phyloP scores from a whole-genome alignment of 2,329 filamentous ascomycete species.

The Trichothecium sympodiale region DNA sequence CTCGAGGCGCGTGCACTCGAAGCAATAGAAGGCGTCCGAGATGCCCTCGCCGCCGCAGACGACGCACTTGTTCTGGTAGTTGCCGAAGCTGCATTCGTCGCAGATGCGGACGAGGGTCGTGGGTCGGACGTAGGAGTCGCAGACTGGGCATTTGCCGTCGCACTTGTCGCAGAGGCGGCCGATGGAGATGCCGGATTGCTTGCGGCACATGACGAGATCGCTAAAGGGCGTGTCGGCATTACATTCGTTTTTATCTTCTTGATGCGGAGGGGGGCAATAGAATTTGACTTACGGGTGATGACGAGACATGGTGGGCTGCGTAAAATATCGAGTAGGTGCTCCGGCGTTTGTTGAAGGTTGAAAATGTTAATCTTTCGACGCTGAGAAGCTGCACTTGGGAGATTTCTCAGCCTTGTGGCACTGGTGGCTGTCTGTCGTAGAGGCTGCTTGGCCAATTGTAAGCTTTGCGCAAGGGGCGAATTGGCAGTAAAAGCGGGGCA shows the following conservation, averaged over 20 bases:
- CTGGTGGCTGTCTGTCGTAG: constrained; percentile 9
- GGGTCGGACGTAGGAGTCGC: constrained; percentile 96
- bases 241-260: neutral
- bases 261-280: neutral
- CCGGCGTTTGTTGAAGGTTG: too few species aligned
- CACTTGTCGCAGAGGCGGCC: constrained; percentile 99
- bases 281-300: constrained; percentile 67
- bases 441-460: constrained; percentile 11
- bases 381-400: constrained; percentile 11
- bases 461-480: neutral
- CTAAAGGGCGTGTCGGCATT: constrained; percentile 32
- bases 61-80: constrained; percentile 99
- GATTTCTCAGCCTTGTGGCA: constrained; percentile 35
- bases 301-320: constrained; percentile 61
- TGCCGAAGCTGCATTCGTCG: constrained; percentile 98
- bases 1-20: constrained; percentile 92
- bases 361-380: too few species aligned
- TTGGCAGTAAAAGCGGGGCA: neutral
- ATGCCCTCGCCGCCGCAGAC: constrained; percentile 98
- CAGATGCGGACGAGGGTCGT: constrained; percentile 97
- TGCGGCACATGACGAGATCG: constrained; percentile 99
- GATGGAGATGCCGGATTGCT: constrained; percentile 94
- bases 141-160: constrained; percentile 98
- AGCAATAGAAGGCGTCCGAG: constrained; percentile 97
- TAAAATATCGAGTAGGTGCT: too few species aligned